phyloP scores from a whole-genome alignment of 1,139 yeast species.

The Diutina rugosa region DNA sequence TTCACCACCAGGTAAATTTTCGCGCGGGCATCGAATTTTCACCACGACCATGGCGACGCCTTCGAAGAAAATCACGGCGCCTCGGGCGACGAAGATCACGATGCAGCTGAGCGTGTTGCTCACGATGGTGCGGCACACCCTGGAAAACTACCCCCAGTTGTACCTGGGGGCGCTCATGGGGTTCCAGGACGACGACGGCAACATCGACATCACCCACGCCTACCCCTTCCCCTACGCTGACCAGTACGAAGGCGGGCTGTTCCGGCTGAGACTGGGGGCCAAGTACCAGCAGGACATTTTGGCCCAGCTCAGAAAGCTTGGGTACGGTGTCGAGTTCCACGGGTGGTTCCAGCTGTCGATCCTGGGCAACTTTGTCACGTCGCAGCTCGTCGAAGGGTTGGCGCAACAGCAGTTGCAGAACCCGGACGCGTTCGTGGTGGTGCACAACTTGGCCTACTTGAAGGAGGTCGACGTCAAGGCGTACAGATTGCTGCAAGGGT shows the following conservation, averaged over 20 bases:
- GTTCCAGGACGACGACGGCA: slow-evolving; percentile 45
- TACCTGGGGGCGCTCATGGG: slow-evolving; percentile 74
- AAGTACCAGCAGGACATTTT: slow-evolving; percentile 63
- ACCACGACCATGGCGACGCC: neutral
- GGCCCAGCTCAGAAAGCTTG: slow-evolving; percentile 47
- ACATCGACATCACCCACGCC: slow-evolving; percentile 44
- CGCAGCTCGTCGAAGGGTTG: slow-evolving; percentile 53
- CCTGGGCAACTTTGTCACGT: slow-evolving; percentile 59
- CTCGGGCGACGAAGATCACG: slow-evolving; percentile 32
- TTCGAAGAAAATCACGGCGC: slow-evolving; percentile 8
- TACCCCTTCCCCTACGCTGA: slow-evolving; percentile 51
- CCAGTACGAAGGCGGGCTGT: slow-evolving; percentile 41
- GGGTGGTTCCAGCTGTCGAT: slow-evolving; percentile 76
- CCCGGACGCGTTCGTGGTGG: slow-evolving; percentile 53
- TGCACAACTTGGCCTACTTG: slow-evolving; percentile 63
- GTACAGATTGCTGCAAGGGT: slow-evolving; percentile 52
- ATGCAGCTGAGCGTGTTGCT: slow-evolving; percentile 52
- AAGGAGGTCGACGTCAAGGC: slow-evolving; percentile 57
- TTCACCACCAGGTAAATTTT: neutral
- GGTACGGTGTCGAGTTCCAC: slow-evolving; percentile 58
- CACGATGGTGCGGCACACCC: slow-evolving; percentile 61
- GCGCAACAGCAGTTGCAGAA: slow-evolving; percentile 52
- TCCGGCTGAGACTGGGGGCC: slow-evolving; percentile 45
- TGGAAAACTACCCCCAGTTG: slow-evolving; percentile 54
- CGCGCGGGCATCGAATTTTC: neutral